Evolutionary conservation across 805 yeast species (phyloP).

Genomic region (Teunomyces aglyptinius): DNA sequence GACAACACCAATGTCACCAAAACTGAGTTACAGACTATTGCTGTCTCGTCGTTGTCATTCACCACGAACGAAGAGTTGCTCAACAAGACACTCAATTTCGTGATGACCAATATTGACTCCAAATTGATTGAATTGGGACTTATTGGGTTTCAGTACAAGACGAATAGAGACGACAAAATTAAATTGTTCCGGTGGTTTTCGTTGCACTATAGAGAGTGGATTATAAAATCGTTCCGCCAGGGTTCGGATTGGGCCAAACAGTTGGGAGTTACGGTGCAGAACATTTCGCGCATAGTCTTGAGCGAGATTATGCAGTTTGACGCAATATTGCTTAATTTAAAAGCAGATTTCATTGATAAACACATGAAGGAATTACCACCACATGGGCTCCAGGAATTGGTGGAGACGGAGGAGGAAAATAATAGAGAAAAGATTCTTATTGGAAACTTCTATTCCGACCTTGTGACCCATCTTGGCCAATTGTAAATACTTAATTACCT

Average conservation of each 20-base stretch:
- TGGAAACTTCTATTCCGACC: slow-evolving; percentile 13
- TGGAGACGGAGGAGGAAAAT: slow-evolving; percentile 20
- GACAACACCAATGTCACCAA: slow-evolving; percentile 32
- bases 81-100: slow-evolving; percentile 55
- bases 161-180: slow-evolving; percentile 25
- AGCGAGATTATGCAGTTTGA: slow-evolving; percentile 40
- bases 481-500: background rate
- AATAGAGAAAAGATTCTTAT: slow-evolving; percentile 17
- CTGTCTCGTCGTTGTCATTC: slow-evolving; percentile 56
- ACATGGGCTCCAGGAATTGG: slow-evolving; percentile 33
- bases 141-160: slow-evolving; percentile 49
- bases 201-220: slow-evolving; percentile 53
- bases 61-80: slow-evolving; percentile 45
- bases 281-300: slow-evolving; percentile 41
- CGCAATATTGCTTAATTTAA: slow-evolving; percentile 20
- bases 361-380: slow-evolving; percentile 34
- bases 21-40: slow-evolving; percentile 51
- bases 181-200: slow-evolving; percentile 58
- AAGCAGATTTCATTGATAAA: slow-evolving; percentile 29
- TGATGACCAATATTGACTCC: slow-evolving; percentile 54
- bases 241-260: slow-evolving; percentile 48
- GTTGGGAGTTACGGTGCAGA: slow-evolving; percentile 43
- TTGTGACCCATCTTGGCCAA: slow-evolving; percentile 1
- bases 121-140: slow-evolving; percentile 54
- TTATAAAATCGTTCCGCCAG: slow-evolving; percentile 42